Conservation (phyloP, 108 stramenopile genomes). For the Conticribra guillardii region DNA sequence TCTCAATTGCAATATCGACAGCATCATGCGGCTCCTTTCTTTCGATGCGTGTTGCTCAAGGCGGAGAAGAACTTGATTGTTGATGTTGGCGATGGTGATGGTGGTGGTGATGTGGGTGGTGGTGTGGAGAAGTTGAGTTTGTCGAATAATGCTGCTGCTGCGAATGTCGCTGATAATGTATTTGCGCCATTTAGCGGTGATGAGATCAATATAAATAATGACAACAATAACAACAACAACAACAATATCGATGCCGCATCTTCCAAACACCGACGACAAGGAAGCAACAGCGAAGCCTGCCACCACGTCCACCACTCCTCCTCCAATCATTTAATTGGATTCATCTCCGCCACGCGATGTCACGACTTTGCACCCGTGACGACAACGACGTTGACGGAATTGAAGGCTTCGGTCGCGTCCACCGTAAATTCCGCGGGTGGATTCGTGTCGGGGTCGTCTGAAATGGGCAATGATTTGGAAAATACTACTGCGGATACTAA, state of each 20-base stretch:
- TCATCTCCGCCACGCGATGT: constrained; percentile 41
- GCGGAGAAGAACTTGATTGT: constrained; percentile 9
- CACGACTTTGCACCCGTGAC: constrained; percentile 18
- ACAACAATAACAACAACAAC: too few relatives aligned
- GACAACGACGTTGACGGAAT: constrained; percentile 7
- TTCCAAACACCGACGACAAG: not conserved
- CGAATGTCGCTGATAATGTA: too few relatives aligned
- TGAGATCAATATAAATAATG: too few relatives aligned
- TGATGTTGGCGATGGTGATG: not conserved
- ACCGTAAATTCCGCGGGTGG: too few relatives aligned
- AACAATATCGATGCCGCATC: not conserved
- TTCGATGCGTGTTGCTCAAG: constrained; percentile 76
- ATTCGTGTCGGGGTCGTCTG: too few relatives aligned
- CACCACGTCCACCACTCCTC: constrained; percentile 33
- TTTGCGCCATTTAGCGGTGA: too few relatives aligned
- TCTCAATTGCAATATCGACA: constrained; percentile 84
- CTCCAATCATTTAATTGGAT: constrained; percentile 34
- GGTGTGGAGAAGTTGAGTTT: too few relatives aligned
- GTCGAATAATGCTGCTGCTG: too few relatives aligned
- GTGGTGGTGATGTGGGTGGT: constrained; percentile 37
- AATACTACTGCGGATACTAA: too few relatives aligned
- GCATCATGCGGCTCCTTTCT: constrained; percentile 84
- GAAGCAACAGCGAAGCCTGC: constrained; percentile 24
- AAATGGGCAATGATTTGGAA: too few relatives aligned
- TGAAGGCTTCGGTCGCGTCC: constrained; percentile 1